Conservation (phyloP, 345 rosid genomes). For the Acer saccharum region DNA sequence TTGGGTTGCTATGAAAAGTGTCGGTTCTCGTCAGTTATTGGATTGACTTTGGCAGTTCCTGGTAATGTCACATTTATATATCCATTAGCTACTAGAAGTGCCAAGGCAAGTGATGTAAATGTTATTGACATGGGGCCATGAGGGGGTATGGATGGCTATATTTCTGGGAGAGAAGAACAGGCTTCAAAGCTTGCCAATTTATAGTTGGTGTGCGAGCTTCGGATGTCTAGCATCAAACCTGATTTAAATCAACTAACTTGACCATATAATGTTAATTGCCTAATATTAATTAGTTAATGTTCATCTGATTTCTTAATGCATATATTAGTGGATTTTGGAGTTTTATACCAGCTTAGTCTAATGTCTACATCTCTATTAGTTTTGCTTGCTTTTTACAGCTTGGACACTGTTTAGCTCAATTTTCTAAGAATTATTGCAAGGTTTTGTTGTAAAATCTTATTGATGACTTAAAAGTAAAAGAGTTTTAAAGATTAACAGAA, state of each 20-base stretch:
- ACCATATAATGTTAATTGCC: neutral
- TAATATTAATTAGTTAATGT: neutral
- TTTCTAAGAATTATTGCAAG: neutral
- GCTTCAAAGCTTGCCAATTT: neutral
- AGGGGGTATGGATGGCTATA: too few species aligned
- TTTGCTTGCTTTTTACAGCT: neutral
- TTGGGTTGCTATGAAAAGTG: neutral
- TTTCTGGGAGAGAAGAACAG: too few species aligned
- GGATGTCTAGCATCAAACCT: neutral
- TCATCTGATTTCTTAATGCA: neutral
- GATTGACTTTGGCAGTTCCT: constrained; percentile 11
- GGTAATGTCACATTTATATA: neutral
- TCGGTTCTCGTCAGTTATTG: constrained; percentile 3
- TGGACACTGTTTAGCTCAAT: neutral
- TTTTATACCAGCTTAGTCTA: neutral
- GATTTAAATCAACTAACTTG: neutral
- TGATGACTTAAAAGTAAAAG: neutral
- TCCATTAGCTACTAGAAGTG: neutral
- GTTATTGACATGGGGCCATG: too few species aligned
- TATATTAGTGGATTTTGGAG: neutral
- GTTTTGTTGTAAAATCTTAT: neutral
- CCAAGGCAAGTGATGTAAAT: too few species aligned
- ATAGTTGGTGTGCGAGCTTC: neutral
- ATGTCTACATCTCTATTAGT: neutral
- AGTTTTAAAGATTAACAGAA: neutral